Base-by-base conservation (phyloP, 805 yeast genomes). In the Suhomyces canberraensis region DNA sequence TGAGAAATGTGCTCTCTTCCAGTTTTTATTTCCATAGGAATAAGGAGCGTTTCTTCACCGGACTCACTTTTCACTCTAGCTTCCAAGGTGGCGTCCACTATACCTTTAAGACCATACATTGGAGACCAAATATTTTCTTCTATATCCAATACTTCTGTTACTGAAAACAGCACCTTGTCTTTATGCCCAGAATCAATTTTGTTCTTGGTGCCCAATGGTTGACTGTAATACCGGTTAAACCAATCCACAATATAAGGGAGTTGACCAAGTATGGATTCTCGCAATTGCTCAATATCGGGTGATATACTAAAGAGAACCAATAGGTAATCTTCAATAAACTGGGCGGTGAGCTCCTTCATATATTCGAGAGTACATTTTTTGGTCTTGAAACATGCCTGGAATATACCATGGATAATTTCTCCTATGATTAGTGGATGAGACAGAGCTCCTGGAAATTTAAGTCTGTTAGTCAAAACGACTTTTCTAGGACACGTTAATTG, bases 121-220 rank as follows among this genome's bases (percentile, higher is more conserved):
- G 97, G 95, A 0, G 97, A 87, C 88, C 95, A 81, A 11, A 93
- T 81, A 48, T 81, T 84, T 51, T 93, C 97, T 58, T 93, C 99
- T 8, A 87, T 77, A 51, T 86, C 96, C 22, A 87, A 64, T 7
- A 89, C 75, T 39, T 81, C 79, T 11, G 76, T 66, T 0, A 84
- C 78, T 0, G 41, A 34, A 39, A 45, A 33, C 21, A 25, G 27
- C 7, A 34, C 41, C 4, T 16, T 27, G 9, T 35, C 32, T 13
- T 36, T 35, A 31, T 33, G 28, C 2, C 41, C 36, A 22, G 40
- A 35, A 11, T 42, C 33, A 25, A 45, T 36, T 15, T 29, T 22
- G 21, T 40, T 37, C 4, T 22, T 28, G 11, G 18, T 25, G 2
- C 39, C 26, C 11, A 54, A 48, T 0, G 41, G 25, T 16, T 44